Base-by-base conservation (phyloP, 73 alveolate species). In the Paraurostyla sp. region DNA sequence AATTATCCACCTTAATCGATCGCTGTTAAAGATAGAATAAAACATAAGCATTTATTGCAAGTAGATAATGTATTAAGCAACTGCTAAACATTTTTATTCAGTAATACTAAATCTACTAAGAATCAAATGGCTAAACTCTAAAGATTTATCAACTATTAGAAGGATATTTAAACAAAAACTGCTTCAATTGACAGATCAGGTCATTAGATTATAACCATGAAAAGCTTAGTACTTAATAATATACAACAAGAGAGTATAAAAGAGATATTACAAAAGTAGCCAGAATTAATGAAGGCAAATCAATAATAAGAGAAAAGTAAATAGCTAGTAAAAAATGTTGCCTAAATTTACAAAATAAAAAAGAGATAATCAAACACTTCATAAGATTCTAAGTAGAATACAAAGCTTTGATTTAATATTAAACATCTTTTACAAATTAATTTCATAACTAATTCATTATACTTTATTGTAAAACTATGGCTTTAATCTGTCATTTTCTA, bases 61-160 rank as follows among this genome's bases (percentile, higher is more conserved):
- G 82, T 65, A 2, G 82, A 65, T 40, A 65, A 65, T 38, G 82
- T 65, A 7, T 38, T 65, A 2, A 58, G 41, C 32, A 65, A 40
- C 46, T 65, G 82, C 36, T 65, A 65, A 38, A 22, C 82, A 9
- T 25, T 65, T 13, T 38, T 65, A 2, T 4, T 15, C 18, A 58
- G 82, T 16, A 58, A 65, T 65, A 23, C 41, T 6, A 65, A 65
- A 22, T 38, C 9, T 16, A 65, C 82, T 38, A 33, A 65, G 16
- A 36, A 3, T 36, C 41, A 29, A 38, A 15, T 65, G 6, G 38
- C 40, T 16, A 65, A 65, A 38, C 82, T 65, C 1, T 38, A 33
- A 38, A 65, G 82, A 65, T 65, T 65, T 38, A 65, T 65, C 18
- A 36, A 65, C 36, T 40, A 65, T 65, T 22, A 65, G 13, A 35